Evolutionary conservation across 2,329 filamentous ascomycete species (phyloP), one percentile per base, ranked within the genome.

Genomic region (Colletotrichum paranaense): DNA sequence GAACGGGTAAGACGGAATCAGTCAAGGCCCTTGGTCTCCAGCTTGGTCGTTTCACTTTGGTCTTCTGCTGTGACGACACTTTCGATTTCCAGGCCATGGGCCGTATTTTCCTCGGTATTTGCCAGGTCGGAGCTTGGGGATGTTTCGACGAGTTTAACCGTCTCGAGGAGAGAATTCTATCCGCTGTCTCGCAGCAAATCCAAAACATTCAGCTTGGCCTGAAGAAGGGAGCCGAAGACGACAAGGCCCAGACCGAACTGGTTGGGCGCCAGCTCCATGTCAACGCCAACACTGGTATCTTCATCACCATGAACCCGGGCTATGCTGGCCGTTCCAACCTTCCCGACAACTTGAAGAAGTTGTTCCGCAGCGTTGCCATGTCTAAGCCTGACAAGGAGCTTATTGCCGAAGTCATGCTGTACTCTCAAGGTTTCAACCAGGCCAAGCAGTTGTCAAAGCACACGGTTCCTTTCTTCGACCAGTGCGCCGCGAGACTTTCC

Each of bases 61-160:
- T 99, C 32, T 99, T 99, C 87, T 99, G 97, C 83, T 99, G 97
- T 86, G 97, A 99, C 81, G 97, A 99, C 84, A 99, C 97, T 0
- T 99, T 99, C 79, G 97, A 99, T 83, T 99, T 98, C 88, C 97
- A 99, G 80, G 97, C 97, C 63, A 99, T 99, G 97, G 97, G 97
- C 16, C 94, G 97, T 77, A 99, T 99, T 78, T 99, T 99, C 89
- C 89, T 99, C 46, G 97, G 97, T 89, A 97, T 99, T 75, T 99
- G 97, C 82, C 97, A 99, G 82, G 97, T 99, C 60, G 97, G 97
- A 82, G 97, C 97, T 5, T 99, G 97, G 97, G 97, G 97, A 79
- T 99, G 97, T 87, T 99, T 99, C 83, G 97, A 99, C 80, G 97
- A 99, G 86, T 99, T 99, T 88, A 99, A 99, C 84, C 94, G 97